Base-by-base conservation (phyloP, 805 yeast genomes). In the Schizosaccharomyces osmophilus region DNA sequence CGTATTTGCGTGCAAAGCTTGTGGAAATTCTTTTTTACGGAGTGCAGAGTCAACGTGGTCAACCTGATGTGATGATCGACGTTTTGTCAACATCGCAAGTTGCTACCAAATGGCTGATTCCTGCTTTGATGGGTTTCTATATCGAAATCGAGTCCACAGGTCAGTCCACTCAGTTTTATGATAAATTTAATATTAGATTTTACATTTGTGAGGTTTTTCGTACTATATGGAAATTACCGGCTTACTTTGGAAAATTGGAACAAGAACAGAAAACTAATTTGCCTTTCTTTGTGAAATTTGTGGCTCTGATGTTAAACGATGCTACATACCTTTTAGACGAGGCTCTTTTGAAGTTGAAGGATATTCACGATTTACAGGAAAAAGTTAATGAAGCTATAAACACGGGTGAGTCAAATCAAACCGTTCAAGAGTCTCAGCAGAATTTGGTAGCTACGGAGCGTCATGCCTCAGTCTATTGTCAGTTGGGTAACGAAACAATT, bases 61-160 rank as follows among this genome's bases (percentile, higher is more conserved):
- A 59, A 4, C 82, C 86, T 1, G 98, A 97, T 0, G 83, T 83
- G 64, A 80, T 88, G 79, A 75, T 82, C 64, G 76, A 77, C 5
- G 75, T 83, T 6, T 82, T 87, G 70, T 82, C 78, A 66, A 73
- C 80, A 11, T 82, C 87, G 67, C 77, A 78, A 61, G 67, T 84
- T 26, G 83, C 87, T 1, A 72, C 74, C 39, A 75, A 82, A 48
- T 81, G 88, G 69, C 69, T 93, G 64, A 74, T 93, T 62, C 88
- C 86, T 67, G 85, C 95, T 0, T 76, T 93, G 62, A 77, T 93
- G 72, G 94, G 87, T 67, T 85, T 88, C 64, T 93, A 90, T 70
- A 95, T 93, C 43, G 87, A 86, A 77, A 89, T 90, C 60, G 99
- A 93, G 70, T 88, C 86, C 68, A 93, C 98, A 0, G 98, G 98